Base-by-base conservation (phyloP, 2,329 filamentous ascomycete genomes). In the Emydomyces testavorans region DNA sequence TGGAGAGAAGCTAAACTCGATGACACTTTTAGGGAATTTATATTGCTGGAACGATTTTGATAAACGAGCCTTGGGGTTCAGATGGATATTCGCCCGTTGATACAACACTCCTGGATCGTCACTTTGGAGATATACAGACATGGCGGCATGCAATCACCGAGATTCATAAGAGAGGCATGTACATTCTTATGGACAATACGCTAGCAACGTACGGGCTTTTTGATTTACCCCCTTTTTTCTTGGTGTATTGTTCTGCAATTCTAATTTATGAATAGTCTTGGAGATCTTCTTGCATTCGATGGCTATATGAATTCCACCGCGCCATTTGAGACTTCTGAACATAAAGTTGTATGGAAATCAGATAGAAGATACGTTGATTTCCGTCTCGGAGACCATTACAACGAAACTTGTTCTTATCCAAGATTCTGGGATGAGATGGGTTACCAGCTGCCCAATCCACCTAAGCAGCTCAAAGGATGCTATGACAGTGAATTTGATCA, bases 101-200 rank as follows among this genome's bases (percentile, higher is more conserved):
- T 53, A 72, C 79, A 28, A 81, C 78, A 0, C 68, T 82, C 23
- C 67, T 83, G 13, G 79, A 82, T 56, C 69, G 73, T 38, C 79
- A 83, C 57, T 77, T 76, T 52, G 79, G 79, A 15, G 73, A 70
- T 42, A 74, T 83, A 46, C 61, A 72, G 15, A 65, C 70, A 47
- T 82, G 78, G 77, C 72, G 77, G 55, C 61, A 66, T 38, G 71
- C 73, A 1, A 74, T 82, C 45, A 65, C 71, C 6, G 77, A 77
- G 40, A 78, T 82, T n/a, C 79, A 83, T 56, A 61, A 62, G 2
- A 69, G 75, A 24, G 74, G 71, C 46, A 82, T 83, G 78, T 81
- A 80, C 63, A 76, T 82, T 34, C 65, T 83, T 26, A 62, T 82
- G 50, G 79, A 82, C 58, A 82, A 82, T 57, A 82, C 79, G 1